Conservation (phyloP, 2,329 filamentous ascomycete species). For the Myriosclerotinia curreyana region DNA sequence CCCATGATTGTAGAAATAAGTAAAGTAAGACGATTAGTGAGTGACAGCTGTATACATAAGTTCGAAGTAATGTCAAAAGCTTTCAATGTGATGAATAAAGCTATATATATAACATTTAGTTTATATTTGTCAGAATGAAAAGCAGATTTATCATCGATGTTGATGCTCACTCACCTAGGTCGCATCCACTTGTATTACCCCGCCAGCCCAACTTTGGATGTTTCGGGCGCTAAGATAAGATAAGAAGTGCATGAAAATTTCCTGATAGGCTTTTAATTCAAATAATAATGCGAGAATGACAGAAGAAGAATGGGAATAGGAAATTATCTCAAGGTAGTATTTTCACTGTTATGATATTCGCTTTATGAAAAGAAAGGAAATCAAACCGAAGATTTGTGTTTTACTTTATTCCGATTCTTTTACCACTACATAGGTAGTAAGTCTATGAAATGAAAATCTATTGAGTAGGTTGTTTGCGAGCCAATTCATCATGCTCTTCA, state of each 20-base stretch:
- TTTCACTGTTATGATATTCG: neutral
- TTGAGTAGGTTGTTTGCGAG: constrained; percentile 41
- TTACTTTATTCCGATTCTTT: neutral
- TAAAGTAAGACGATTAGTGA: constrained; percentile 1
- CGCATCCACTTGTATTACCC: constrained; percentile 5
- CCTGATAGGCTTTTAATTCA: neutral
- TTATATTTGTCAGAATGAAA: too few relatives aligned
- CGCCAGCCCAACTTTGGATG: neutral
- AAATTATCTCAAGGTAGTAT: neutral
- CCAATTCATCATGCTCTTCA: constrained; percentile 79
- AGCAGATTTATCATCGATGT: constrained; percentile 6
- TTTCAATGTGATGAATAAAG: neutral
- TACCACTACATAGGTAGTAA: neutral
- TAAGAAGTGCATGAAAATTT: constrained; percentile 4
- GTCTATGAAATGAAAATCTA: constrained; percentile 17
- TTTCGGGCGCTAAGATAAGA: constrained; percentile 17
- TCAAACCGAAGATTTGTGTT: neutral
- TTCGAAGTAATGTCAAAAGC: neutral
- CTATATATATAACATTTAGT: too few relatives aligned
- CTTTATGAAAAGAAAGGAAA: neutral
- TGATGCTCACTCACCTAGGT: neutral
- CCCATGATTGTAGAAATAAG: constrained; percentile 42
- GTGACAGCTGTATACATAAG: neutral
- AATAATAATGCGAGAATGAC: neutral
- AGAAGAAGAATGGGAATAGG: neutral